Evolutionary conservation across 78 protist species (phyloP).

Genomic region (Polysphondylium violaceum): DNA sequence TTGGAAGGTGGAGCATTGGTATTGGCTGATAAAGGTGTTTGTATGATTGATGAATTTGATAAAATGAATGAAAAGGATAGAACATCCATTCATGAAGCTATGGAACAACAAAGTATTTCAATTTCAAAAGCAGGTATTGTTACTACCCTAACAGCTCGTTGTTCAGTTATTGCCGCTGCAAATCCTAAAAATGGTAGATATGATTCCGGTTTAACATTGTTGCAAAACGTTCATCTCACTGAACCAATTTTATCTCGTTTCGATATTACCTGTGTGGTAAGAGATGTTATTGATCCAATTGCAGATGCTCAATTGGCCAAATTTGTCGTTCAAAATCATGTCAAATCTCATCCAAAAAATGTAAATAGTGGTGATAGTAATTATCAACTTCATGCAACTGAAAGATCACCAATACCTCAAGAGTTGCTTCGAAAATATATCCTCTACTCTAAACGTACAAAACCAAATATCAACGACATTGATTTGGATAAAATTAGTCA

Average conservation of each 20-base stretch:
- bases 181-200: conserved; percentile 97
- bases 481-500: conserved; percentile 87
- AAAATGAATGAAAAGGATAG: conserved; percentile 98
- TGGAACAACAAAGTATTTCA: conserved; percentile 99
- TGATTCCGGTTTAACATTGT: conserved; percentile 88
- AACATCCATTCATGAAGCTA: conserved; percentile 99
- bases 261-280: conserved; percentile 94
- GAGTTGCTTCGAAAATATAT: conserved; percentile 96
- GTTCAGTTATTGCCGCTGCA: conserved; percentile 99
- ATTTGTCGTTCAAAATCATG: conserved; percentile 94
- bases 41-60: conserved; percentile 99
- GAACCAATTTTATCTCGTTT: conserved; percentile 99
- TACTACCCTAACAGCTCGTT: conserved; percentile 97
- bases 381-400: conserved; percentile 27
- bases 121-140: conserved; percentile 99
- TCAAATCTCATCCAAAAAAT: conserved; percentile 88
- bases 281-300: conserved; percentile 90
- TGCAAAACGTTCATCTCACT: conserved; percentile 97
- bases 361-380: background rate
- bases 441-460: conserved; percentile 53
- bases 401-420: conserved; percentile 87
- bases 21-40: conserved; percentile 98
- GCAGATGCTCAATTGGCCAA: conserved; percentile 92
- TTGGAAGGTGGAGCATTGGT: conserved; percentile 99
- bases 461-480: conserved; percentile 64